phyloP scores from a whole-genome alignment of 306 rosid genomes.

The Clitoria ternatea region DNA sequence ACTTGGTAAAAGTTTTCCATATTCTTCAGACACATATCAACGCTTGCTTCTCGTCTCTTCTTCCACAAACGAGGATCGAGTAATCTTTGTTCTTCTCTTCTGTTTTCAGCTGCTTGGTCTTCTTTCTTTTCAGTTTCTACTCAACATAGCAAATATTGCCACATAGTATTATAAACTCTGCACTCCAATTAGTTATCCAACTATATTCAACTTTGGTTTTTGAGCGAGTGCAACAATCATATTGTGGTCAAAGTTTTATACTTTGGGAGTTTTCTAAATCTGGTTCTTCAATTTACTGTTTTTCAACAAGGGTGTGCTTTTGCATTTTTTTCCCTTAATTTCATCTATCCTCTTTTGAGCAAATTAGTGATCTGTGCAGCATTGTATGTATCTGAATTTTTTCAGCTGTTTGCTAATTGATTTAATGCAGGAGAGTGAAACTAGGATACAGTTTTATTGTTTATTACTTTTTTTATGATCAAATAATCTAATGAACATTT shows the following conservation, averaged over 20 bases:
- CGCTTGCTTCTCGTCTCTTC: neutral
- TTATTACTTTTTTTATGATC: neutral
- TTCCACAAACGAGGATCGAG: neutral
- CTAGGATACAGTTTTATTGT: neutral
- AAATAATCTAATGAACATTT: neutral
- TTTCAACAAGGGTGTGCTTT: neutral
- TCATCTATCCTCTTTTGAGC: neutral
- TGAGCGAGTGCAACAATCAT: neutral
- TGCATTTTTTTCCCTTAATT: neutral
- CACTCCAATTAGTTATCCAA: neutral
- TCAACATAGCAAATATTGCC: neutral
- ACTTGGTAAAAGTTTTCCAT: neutral
- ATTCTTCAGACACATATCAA: neutral
- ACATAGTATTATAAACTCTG: neutral
- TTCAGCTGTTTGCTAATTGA: constrained; percentile 1
- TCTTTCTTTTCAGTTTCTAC: neutral
- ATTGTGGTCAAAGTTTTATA: neutral
- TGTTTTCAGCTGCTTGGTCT: neutral
- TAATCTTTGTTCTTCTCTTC: neutral
- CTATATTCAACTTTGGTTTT: neutral
- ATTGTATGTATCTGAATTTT: neutral
- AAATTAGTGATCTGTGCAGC: neutral
- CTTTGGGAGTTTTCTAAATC: constrained; percentile 22
- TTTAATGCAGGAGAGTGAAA: constrained; percentile 4
- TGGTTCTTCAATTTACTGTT: neutral